Percentiles rank a stretch among this genome's conserved stretches.
These are phyloP conservation scores for Rhodotorula babjevae DNA, from an alignment of 768 basidiomycete species.

Conservation along the genomic window DNA sequence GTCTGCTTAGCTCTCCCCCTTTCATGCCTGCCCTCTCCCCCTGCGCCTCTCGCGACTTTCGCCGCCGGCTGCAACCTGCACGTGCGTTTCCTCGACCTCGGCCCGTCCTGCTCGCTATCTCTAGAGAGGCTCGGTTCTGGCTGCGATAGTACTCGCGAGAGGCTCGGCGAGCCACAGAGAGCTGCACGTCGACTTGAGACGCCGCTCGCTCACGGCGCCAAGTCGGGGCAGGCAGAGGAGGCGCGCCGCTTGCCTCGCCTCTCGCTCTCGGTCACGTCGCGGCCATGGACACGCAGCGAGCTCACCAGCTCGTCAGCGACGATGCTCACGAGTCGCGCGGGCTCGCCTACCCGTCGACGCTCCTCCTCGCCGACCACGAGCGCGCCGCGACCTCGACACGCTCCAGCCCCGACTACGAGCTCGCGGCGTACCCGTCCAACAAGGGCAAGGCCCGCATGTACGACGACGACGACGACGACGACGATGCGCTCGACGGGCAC, in stretches of 20 bases:
- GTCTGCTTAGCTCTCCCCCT: too few species aligned
- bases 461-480: neutral
- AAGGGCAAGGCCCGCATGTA: neutral
- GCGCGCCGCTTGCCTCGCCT: too few species aligned
- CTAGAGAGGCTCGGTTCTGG: too few species aligned
- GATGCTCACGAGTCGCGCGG: conserved; percentile 8
- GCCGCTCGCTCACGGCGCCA: too few species aligned
- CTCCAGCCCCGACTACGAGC: too few species aligned
- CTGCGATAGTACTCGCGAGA: too few species aligned
- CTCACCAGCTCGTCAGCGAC: conserved; percentile 11
- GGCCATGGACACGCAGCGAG: neutral
- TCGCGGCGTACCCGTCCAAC: too few species aligned
- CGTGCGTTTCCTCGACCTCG: neutral
- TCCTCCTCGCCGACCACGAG: neutral
- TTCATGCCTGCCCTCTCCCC: too few species aligned
- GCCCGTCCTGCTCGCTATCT: neutral
- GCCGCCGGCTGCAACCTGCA: too few species aligned
- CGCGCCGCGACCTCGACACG: neutral
- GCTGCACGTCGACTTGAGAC: too few species aligned
- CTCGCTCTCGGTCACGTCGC: neutral
- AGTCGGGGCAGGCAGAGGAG: too few species aligned
- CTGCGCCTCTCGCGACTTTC: neutral
- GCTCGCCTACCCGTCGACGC: neutral
- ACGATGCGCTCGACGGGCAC: neutral
- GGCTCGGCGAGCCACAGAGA: too few species aligned